phyloP scores from a whole-genome alignment of 148 eudicot genomes.

The Polygonum aviculare region DNA sequence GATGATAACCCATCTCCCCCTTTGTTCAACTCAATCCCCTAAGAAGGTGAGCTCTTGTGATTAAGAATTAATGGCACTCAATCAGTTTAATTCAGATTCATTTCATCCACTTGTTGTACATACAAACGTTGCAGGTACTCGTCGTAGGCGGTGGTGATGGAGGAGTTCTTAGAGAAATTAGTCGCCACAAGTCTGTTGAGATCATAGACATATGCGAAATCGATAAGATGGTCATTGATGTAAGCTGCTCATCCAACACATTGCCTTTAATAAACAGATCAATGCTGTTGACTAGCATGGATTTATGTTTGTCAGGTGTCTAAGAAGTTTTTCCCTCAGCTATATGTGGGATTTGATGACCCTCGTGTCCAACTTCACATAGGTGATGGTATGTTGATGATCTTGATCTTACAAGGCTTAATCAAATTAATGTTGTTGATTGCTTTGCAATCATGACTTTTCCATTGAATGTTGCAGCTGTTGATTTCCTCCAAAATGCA shows the following conservation, averaged over 20 bases:
- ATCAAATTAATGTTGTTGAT: too few relatives aligned
- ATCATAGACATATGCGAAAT: conserved; percentile 88
- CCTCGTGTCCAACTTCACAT: conserved; percentile 80
- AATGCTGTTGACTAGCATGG: background rate
- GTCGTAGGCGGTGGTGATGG: conserved; percentile 99
- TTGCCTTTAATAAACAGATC: background rate
- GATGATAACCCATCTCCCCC: conserved; percentile 95
- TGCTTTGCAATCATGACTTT: background rate
- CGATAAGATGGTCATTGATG: conserved; percentile 93
- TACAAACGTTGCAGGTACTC: conserved; percentile 50
- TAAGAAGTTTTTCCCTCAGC: conserved; percentile 72
- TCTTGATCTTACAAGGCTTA: background rate
- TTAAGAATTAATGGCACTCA: background rate
- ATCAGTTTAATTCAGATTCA: background rate
- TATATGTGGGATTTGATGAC: conserved; percentile 80
- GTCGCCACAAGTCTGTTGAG: conserved; percentile 87
- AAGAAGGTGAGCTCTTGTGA: conserved; percentile 40
- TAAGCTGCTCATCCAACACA: conserved; percentile 69
- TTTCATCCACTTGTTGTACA: too few relatives aligned
- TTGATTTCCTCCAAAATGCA: conserved; percentile 46
- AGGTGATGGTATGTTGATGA: conserved; percentile 68
- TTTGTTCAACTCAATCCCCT: conserved; percentile 80
- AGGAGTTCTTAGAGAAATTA: conserved; percentile 91
- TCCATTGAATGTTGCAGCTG: conserved; percentile 39
- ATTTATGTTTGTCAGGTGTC: conserved; percentile 42